Conservation (phyloP, 2,329 filamentous ascomycete genomes). For the Cytospora piceicola region DNA sequence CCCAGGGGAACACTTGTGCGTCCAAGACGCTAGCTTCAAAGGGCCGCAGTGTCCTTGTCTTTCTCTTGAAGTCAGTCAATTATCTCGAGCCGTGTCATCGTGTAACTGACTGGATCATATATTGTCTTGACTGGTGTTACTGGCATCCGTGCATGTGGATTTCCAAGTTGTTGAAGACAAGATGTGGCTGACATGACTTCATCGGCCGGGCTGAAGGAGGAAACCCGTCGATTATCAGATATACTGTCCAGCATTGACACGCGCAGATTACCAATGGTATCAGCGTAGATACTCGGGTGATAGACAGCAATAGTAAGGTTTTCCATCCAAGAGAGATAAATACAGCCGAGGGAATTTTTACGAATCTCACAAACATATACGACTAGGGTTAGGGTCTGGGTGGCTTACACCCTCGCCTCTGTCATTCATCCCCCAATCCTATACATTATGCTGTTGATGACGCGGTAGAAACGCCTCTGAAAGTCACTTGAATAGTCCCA, state of each 20-base stretch:
- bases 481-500: too few species aligned
- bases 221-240: background rate
- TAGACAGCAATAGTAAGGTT: too few species aligned
- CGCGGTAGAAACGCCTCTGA: too few species aligned
- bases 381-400: too few species aligned
- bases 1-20: slow-evolving; percentile 13
- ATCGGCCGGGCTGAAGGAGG: background rate
- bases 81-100: slow-evolving; percentile 17
- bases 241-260: background rate
- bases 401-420: too few species aligned
- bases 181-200: background rate
- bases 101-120: slow-evolving; percentile 10
- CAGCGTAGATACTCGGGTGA: background rate
- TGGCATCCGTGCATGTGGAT: too few species aligned
- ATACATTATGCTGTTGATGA: too few species aligned
- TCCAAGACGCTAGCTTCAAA: slow-evolving; percentile 18
- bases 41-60: slow-evolving; percentile 15
- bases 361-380: too few species aligned
- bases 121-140: slow-evolving; percentile 1
- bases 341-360: too few species aligned
- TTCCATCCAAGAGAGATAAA: too few species aligned
- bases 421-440: too few species aligned
- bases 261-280: background rate
- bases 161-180: background rate
- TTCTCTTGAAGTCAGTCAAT: slow-evolving; percentile 8